phyloP scores from a whole-genome alignment of 176 grass and related monocot species.

The Rhynchospora tenuis region DNA sequence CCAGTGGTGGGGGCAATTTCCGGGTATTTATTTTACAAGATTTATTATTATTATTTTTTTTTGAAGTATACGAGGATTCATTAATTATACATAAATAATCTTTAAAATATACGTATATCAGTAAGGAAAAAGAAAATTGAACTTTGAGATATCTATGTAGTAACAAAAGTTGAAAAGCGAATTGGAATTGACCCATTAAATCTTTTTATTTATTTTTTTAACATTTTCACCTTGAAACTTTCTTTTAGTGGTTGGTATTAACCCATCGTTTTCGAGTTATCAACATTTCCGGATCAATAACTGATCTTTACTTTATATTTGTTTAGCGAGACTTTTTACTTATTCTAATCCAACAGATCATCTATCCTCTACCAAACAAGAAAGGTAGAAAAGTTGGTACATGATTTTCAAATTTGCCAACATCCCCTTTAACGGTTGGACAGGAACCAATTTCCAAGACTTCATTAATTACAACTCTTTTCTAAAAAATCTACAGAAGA shows the following conservation, averaged over 20 bases:
- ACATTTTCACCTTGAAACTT: neutral
- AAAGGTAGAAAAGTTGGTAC: conserved; percentile 4
- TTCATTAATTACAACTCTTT: neutral
- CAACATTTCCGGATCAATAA: neutral
- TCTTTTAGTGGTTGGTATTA: too few species aligned
- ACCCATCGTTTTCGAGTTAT: neutral
- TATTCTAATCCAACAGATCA: neutral
- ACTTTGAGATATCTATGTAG: too few species aligned
- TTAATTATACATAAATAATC: neutral
- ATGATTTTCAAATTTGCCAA: neutral
- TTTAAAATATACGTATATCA: too few species aligned
- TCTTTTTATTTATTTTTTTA: too few species aligned
- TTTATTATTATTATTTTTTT: neutral
- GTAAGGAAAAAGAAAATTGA: neutral
- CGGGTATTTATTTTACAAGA: conserved; percentile 26
- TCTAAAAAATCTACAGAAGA: neutral
- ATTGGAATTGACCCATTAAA: too few species aligned
- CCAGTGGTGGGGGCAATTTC: conserved; percentile 79
- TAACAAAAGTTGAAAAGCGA: too few species aligned
- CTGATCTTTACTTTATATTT: neutral
- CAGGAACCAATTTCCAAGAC: neutral
- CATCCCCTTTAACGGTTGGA: neutral
- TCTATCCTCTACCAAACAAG: conserved; percentile 18
- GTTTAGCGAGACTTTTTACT: neutral
- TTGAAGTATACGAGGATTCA: neutral